Base-by-base conservation (phyloP, 2,329 filamentous ascomycete species). In the Paraconiothyrium brasiliense region DNA sequence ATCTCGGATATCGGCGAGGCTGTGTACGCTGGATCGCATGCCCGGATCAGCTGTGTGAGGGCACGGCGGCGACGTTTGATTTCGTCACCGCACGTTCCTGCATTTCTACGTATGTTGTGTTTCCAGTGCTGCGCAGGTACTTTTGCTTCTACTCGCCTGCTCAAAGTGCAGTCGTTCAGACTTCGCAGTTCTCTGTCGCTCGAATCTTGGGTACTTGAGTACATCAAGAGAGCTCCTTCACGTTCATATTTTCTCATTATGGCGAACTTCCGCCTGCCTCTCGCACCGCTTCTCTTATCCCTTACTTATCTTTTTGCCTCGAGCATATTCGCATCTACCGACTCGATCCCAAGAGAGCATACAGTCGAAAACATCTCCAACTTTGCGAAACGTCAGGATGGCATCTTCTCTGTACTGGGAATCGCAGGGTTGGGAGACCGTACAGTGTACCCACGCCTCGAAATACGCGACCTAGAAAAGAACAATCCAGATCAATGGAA, bases 381-480 rank as follows among this genome's bases (percentile, higher is more conserved):
- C 11, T 32, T 63, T 14, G 6, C 56, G 20, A 52, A 27, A 22
- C 59, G 61, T 16, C 62, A 66, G 50, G 52, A 62, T 37, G 58
- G 58, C 5, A 48, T 66, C 43, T 69, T 69, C 47, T 64, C 68
- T 10, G 65, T 74, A 0, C 49, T 73, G 22, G 72, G 71, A 7
- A 54, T 75, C 10, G 60, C 59, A 27, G 67, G 67, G 13, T 41
- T 70, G 1, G 63, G 63, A 35, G 49, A 65, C 22, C 50, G 56
- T 43, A 76, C 74, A 6, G 60, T 76, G 20, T 71, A 79, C 41
- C 73, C 77, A n/a, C 85, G 92, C 57, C 82, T 84, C 54, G 91
- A 95, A 70, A 86, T 95, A 61, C 83, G 89, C 32, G 81, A 90
- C 50, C 82, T 95, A 64, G 80, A 86, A 56, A 85, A 91, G 57